These are phyloP conservation scores for Pontederia crassipes DNA, from an alignment of 176 grass and related monocot species.

Conservation along the genomic window DNA sequence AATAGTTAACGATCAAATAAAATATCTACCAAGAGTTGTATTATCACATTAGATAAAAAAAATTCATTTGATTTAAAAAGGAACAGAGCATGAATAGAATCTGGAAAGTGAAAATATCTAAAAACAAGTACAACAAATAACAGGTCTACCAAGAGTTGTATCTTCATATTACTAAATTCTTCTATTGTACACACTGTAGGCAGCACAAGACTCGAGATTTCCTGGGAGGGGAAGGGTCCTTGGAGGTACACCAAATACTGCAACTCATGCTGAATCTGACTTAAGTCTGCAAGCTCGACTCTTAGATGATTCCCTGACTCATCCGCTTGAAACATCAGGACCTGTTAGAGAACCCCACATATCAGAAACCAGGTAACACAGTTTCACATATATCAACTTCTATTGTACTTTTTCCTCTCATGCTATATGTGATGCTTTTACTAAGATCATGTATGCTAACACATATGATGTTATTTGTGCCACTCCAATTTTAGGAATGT, in stretches of 20 bases:
- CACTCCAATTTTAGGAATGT: no score
- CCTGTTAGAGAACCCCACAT: constrained; percentile 31
- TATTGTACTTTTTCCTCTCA: background rate
- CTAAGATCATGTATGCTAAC: background rate
- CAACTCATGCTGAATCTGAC: constrained; percentile 48
- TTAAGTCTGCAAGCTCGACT: constrained; percentile 69
- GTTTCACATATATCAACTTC: constrained; percentile 23
- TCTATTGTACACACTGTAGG: constrained; percentile 21
- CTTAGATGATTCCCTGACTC: constrained; percentile 47
- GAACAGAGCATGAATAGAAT: no score
- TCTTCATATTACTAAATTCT: background rate
- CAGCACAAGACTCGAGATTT: constrained; percentile 76
- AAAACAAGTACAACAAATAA: no score
- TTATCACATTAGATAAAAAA: no score
- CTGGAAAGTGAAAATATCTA: no score
- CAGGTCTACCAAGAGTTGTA: no score
- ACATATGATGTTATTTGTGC: no score
- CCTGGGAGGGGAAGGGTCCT: constrained; percentile 73
- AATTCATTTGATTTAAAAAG: no score
- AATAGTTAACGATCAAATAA: no score
- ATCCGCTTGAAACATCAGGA: constrained; percentile 3
- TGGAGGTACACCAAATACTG: constrained; percentile 38
- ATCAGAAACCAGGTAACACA: constrained; percentile 55
- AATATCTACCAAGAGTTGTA: no score
- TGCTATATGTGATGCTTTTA: constrained; percentile 3